These are phyloP conservation scores for Clavulina sp. DNA, from an alignment of 768 basidiomycete species.

Conservation along the genomic window DNA sequence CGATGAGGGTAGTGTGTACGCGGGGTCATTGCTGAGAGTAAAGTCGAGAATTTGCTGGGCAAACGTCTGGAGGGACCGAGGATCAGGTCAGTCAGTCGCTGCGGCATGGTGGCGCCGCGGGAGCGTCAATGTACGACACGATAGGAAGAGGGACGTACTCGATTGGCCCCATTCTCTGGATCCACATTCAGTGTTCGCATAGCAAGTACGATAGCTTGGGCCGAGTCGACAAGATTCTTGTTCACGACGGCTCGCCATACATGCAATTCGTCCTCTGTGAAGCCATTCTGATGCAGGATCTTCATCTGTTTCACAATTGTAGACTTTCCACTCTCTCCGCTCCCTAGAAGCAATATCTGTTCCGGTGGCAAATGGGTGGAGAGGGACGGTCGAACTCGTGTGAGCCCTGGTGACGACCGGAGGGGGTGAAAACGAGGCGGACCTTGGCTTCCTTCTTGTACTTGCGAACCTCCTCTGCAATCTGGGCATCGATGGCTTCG, in stretches of 20 bases:
- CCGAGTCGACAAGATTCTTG: slow-evolving; percentile 76
- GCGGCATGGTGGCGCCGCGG: not conserved
- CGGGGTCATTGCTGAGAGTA: slow-evolving; percentile 19
- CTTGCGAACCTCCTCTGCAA: slow-evolving; percentile 26
- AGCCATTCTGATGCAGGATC: slow-evolving; percentile 90
- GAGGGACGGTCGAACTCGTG: not conserved
- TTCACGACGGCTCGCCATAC: slow-evolving; percentile 65
- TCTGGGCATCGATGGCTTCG: slow-evolving; percentile 16
- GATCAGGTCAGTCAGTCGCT: too few relatives aligned
- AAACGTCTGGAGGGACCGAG: slow-evolving; percentile 16
- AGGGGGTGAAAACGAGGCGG: slow-evolving; percentile 23
- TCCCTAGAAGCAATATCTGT: slow-evolving; percentile 33
- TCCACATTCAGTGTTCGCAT: slow-evolving; percentile 78
- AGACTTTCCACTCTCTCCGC: slow-evolving; percentile 86
- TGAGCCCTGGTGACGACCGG: not conserved
- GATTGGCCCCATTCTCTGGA: slow-evolving; percentile 47
- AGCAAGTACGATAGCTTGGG: slow-evolving; percentile 67
- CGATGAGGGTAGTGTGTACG: slow-evolving; percentile 18
- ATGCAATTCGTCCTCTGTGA: slow-evolving; percentile 56
- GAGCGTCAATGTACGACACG: too few relatives aligned
- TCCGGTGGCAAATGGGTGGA: not conserved
- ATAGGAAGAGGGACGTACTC: slow-evolving; percentile 18
- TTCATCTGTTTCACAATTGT: slow-evolving; percentile 99
- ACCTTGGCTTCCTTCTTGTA: slow-evolving; percentile 29
- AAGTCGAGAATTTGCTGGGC: slow-evolving; percentile 27